Evolutionary conservation across 2,329 filamentous ascomycete genomes (phyloP).

Genomic region (Fusarium marasasianum): DNA sequence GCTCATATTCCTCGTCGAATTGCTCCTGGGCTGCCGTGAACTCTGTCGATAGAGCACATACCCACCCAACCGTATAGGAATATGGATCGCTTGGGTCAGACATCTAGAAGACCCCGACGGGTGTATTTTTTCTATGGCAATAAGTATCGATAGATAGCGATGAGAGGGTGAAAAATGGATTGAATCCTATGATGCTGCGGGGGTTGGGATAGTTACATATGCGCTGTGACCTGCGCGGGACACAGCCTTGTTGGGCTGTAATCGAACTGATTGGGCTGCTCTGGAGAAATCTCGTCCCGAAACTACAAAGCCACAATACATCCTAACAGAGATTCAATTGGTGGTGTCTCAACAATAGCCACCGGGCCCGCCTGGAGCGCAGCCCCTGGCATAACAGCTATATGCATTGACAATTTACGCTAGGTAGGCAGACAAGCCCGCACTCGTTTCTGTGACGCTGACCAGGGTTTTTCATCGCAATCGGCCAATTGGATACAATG

Average conservation of each 20-base stretch:
- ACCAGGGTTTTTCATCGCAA: fast-evolving
- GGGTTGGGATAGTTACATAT: neutral
- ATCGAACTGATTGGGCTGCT: neutral
- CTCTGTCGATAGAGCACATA: neutral
- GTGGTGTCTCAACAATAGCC: fast-evolving
- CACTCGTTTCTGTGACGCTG: neutral
- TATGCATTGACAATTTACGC: too few relatives aligned
- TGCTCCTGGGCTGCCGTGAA: neutral
- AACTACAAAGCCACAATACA: neutral
- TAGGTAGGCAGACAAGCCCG: neutral
- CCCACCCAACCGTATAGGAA: neutral
- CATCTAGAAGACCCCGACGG: fast-evolving
- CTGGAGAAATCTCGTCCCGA: fast-evolving
- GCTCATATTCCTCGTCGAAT: neutral
- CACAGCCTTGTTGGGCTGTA: neutral
- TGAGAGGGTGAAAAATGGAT: too few relatives aligned
- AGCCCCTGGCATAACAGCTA: neutral
- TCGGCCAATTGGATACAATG: neutral
- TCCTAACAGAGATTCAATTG: neutral
- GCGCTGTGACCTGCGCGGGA: fast-evolving
- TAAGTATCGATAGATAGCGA: neutral
- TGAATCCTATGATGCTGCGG: fast-evolving
- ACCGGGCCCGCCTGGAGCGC: fast-evolving
- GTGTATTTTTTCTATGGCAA: too few relatives aligned
- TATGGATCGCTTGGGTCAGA: neutral